Percentiles rank a stretch among this genome's conserved stretches.
Conservation (phyloP, 345 rosid genomes). For the Camelina sativa region DNA sequence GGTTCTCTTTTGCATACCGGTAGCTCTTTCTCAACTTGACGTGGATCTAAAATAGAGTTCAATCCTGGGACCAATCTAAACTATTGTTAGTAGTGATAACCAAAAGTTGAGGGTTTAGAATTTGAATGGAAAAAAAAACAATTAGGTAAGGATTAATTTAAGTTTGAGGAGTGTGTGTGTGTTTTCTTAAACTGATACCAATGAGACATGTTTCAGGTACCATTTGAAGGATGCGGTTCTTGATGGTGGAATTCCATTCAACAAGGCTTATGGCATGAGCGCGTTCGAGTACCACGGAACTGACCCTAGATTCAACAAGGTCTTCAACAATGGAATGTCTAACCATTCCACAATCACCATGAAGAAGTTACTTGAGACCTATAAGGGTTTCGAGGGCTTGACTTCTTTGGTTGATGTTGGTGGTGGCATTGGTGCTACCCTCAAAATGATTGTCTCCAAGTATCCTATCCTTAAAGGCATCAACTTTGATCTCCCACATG, state of each 20-base stretch:
- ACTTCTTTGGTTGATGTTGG: slow-evolving; percentile 82
- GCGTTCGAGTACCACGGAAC: slow-evolving; percentile 80
- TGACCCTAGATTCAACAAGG: slow-evolving; percentile 74
- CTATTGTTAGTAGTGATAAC: background rate
- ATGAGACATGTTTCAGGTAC: slow-evolving; percentile 52
- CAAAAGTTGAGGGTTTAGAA: background rate
- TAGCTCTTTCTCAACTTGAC: background rate
- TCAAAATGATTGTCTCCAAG: slow-evolving; percentile 67
- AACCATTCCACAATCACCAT: slow-evolving; percentile 72
- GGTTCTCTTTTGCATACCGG: slow-evolving; percentile 7
- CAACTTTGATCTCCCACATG: slow-evolving; percentile 85
- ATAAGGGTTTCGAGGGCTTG: slow-evolving; percentile 74
- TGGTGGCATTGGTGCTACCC: slow-evolving; percentile 80
- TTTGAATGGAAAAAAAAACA: background rate
- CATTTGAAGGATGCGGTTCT: slow-evolving; percentile 78
- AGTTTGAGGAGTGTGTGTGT: background rate
- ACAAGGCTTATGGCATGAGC: slow-evolving; percentile 79
- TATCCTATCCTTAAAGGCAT: slow-evolving; percentile 77
- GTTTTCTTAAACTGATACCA: slow-evolving; percentile 6
- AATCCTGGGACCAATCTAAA: background rate
- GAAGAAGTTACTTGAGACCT: slow-evolving; percentile 74
- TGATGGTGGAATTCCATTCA: slow-evolving; percentile 81
- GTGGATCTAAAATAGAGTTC: slow-evolving; percentile 1
- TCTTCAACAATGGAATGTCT: slow-evolving; percentile 76
- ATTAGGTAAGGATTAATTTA: background rate